Percentiles rank a stretch among this genome's conserved stretches.
Conservation (phyloP, 2,329 filamentous ascomycete species). For the Sphaerostilbella broomeana region DNA sequence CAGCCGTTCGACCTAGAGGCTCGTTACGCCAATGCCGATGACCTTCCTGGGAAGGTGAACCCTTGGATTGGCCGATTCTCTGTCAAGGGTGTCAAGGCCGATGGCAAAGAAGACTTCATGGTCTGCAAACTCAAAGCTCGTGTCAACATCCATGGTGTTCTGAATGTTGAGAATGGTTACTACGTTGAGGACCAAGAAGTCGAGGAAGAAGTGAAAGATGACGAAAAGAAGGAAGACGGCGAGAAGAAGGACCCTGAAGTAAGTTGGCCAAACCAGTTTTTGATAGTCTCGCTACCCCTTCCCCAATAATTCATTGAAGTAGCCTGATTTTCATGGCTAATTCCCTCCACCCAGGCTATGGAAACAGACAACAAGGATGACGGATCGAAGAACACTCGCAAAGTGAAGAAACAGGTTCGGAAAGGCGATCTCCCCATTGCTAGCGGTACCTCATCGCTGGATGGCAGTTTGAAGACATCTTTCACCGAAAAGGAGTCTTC, state of each 20-base stretch:
- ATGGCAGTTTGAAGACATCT: conserved; percentile 58
- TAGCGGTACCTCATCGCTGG: conserved; percentile 74
- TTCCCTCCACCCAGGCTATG: conserved; percentile 57
- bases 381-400: conserved; percentile 79
- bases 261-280: conserved; percentile 37
- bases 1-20: conserved; percentile 95
- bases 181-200: conserved; percentile 97
- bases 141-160: conserved; percentile 89
- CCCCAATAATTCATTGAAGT: not conserved
- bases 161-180: conserved; percentile 96
- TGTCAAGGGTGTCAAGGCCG: conserved; percentile 93
- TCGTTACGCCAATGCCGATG: conserved; percentile 79
- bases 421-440: conserved; percentile 92
- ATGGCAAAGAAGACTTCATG: conserved; percentile 95
- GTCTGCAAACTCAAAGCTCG: conserved; percentile 99
- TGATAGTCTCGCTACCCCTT: too few relatives aligned
- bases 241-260: conserved; percentile 66
- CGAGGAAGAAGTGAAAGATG: conserved; percentile 82
- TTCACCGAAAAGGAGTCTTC: conserved; percentile 73
- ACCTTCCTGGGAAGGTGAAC: conserved; percentile 80
- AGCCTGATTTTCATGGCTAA: conserved; percentile 22
- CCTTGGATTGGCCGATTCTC: conserved; percentile 98
- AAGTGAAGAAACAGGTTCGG: conserved; percentile 98
- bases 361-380: conserved; percentile 69
- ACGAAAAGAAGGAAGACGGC: conserved; percentile 61